Base-by-base conservation (phyloP, 2,329 filamentous ascomycete species). In the Furcasterigmium sp. region DNA sequence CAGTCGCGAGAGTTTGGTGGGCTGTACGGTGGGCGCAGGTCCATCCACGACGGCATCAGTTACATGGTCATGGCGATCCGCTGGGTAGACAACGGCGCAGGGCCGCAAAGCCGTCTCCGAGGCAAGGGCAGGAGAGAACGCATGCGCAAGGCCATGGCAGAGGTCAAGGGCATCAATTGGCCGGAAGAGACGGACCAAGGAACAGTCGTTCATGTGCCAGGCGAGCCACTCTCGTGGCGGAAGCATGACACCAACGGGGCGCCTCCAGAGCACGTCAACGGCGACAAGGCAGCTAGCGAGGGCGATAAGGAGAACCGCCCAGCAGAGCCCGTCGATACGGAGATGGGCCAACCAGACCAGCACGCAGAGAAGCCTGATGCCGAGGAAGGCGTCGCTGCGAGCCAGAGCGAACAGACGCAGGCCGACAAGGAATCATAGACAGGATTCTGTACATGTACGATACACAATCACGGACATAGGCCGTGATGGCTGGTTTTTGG, bases 21-120 rank as follows among this genome's bases (percentile, higher is more conserved):
- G 19, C 62, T 73, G 11, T 75, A 68, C 43, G 61, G 63, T 19
- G 60, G 60, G 6, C 60, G 61, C 15, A 62, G 58, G 49, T 64
- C 61, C 5, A 56, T 72, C 13, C 90, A 96, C 57, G 90, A 95
- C 53, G 91, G 91, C 3, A 78, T 95, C 61, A 95, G 90, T 60
- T 97, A 87, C 64, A 89, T 86, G 75, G 79, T 98, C 38, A 74
- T 82, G 48, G 80, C 82, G 41, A 78, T 95, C 10, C 82, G 89
- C 41, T 97, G 91, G 83, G 87, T 96, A 1, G 84, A 87, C 49
- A 76, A 80, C 50, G 90, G 93, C 11, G 84, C 78, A 0, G 74
- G 73, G 49, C 76, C 67, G 44, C 75, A 80, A 56, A 73, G 73
- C 21, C 63, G 77, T 37, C 67, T 80, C 2, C 67, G 76, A 4